Base-by-base conservation (phyloP, 1,284 basidiomycete species). In the Trametes versicolor region DNA sequence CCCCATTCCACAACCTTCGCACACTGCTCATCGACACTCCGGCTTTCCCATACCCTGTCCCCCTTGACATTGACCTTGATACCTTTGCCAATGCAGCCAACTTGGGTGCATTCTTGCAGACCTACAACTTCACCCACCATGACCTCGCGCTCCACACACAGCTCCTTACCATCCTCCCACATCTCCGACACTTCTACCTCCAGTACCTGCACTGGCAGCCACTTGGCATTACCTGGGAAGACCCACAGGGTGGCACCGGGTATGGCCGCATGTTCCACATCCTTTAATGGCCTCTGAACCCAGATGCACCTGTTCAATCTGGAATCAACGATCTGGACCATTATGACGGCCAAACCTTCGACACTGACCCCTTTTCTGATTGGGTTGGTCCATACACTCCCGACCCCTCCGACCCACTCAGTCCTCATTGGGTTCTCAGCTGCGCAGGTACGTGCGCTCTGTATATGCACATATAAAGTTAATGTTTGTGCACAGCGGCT, bases 1-100 rank as follows among this genome's bases (percentile, higher is more conserved):
- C n/a, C 9, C 36, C 51, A 6, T 53, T 37, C 34, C 12, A 12
- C 2, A 19, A 25, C 21, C 36, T 53, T 12, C 51, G 21, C n/a
- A 39, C 51, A 13, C 51, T 53, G n/a, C 51, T 53, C 12, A 37
- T 53, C 51, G 13, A 39, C 13, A 53, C 51, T 17, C 51, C 51
- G 12, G 36, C 51, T n/a, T 39, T 53, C 36, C 34, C 51, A 12
- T 53, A 53, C 51, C 21, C 51, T 10, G 25, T 53, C 36, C 51
- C 51, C 21, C n/a, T 23, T 21, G 36, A 53, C 27, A 53, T 53
- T 36, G 36, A 53, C 34, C 51, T 53, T 19, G 51, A 53, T 34
- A 23, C 13, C 36, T 53, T 53, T 53, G 21, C 19, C 4, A 25
- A 39, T n/a, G 41, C 41, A 19, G 41, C 15, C 4, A 17, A 17